A percentile compares a stretch with the other conserved stretches of the same genome.
These are phyloP conservation scores for Erodium maritimum DNA, from an alignment of 345 rosid genomes.

Conservation along the genomic window DNA sequence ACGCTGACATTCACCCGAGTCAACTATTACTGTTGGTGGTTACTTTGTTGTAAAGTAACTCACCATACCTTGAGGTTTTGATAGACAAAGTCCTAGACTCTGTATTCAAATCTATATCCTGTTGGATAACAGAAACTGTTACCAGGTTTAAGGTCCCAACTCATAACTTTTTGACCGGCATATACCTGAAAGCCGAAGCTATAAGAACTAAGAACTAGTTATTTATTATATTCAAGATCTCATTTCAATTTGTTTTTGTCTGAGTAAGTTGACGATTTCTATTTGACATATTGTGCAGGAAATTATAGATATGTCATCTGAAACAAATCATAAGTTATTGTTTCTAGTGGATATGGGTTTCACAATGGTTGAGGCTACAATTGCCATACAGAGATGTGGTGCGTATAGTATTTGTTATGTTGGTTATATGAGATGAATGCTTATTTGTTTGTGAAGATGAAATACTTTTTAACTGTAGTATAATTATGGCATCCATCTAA, in stretches of 20 bases:
- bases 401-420: constrained; percentile 6
- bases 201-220: background rate
- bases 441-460: background rate
- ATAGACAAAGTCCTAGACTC: background rate
- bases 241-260: background rate
- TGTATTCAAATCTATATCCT: background rate
- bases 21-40: background rate
- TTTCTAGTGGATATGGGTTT: constrained; percentile 62
- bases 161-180: background rate
- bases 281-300: constrained; percentile 24
- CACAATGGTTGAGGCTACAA: constrained; percentile 41
- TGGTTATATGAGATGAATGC: background rate
- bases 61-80: background rate
- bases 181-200: background rate
- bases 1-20: background rate
- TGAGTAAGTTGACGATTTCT: background rate
- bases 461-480: background rate
- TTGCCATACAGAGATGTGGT: constrained; percentile 92
- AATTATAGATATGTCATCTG: constrained; percentile 22
- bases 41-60: background rate
- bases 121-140: background rate
- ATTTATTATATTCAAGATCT: background rate
- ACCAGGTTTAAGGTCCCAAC: background rate
- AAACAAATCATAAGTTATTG: constrained; percentile 21
- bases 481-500: background rate